These are phyloP conservation scores for Vigna trinervia DNA, from an alignment of 306 rosid species.

Conservation along the genomic window DNA sequence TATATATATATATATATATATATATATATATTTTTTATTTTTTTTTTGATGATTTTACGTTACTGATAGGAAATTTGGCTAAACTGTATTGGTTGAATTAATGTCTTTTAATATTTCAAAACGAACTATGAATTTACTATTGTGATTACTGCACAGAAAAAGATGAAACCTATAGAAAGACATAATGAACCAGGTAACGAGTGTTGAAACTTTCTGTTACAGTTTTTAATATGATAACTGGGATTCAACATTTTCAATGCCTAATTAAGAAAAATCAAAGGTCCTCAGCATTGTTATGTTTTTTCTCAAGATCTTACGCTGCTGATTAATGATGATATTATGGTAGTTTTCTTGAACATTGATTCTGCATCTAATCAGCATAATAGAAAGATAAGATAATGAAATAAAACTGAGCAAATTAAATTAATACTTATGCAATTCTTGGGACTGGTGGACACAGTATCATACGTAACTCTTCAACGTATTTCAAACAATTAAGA, in stretches of 20 bases:
- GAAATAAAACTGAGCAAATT: neutral
- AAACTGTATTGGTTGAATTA: constrained; percentile 17
- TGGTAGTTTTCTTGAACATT: neutral
- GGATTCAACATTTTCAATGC: constrained; percentile 14
- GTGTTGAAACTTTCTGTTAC: constrained; percentile 12
- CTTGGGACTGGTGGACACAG: neutral
- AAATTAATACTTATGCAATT: neutral
- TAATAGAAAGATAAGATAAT: neutral
- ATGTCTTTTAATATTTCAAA: constrained; percentile 20
- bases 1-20: no score
- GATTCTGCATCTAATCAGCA: neutral
- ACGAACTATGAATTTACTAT: constrained; percentile 18
- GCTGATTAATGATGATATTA: neutral
- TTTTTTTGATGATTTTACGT: constrained; percentile 26
- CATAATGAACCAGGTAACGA: constrained; percentile 17
- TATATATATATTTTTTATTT: no score
- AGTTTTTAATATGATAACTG: neutral
- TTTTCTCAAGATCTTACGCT: neutral
- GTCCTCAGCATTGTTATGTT: neutral
- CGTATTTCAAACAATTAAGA: neutral
- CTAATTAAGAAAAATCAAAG: neutral
- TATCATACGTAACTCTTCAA: neutral
- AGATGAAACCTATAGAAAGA: constrained; percentile 17
- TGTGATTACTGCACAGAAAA: neutral
- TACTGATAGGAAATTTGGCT: constrained; percentile 21